Evolutionary conservation across 306 rosid genomes (phyloP).

Genomic region (Cajanus cajan): DNA sequence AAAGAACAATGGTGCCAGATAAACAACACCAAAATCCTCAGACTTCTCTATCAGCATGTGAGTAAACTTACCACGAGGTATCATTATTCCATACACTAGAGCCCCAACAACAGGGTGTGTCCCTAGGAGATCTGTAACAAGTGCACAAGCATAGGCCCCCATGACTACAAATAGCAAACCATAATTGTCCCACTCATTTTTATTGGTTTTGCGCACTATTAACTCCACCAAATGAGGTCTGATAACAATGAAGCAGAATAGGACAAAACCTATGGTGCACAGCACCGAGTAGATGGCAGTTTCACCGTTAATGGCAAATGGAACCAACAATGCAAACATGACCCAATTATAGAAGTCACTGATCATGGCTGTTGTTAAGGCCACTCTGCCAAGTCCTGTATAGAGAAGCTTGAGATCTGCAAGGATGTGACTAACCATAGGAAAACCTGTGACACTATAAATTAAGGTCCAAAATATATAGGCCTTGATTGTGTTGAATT

Average conservation of each 20-base stretch:
- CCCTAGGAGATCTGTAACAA: constrained; percentile 41
- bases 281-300: background rate
- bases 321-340: constrained; percentile 29
- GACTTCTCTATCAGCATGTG: constrained; percentile 32
- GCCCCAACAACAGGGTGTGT: constrained; percentile 48
- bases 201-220: background rate
- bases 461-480: constrained; percentile 38
- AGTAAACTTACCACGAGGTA: constrained; percentile 45
- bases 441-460: constrained; percentile 41
- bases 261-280: background rate
- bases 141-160: constrained; percentile 29
- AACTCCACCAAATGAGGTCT: constrained; percentile 24
- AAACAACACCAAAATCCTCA: constrained; percentile 32
- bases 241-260: constrained; percentile 6
- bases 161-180: constrained; percentile 27
- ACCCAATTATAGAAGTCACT: constrained; percentile 42
- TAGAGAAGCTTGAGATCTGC: constrained; percentile 46
- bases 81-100: constrained; percentile 37
- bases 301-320: background rate
- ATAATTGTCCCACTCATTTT: constrained; percentile 29
- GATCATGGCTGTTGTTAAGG: constrained; percentile 39
- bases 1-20: constrained; percentile 41
- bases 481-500: background rate
- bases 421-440: constrained; percentile 41
- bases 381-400: constrained; percentile 35